A percentile compares a stretch with the other conserved stretches of the same genome.
These are phyloP conservation scores for Exophiala aquamarina DNA, from an alignment of 2,329 filamentous ascomycete genomes.

Conservation along the genomic window DNA sequence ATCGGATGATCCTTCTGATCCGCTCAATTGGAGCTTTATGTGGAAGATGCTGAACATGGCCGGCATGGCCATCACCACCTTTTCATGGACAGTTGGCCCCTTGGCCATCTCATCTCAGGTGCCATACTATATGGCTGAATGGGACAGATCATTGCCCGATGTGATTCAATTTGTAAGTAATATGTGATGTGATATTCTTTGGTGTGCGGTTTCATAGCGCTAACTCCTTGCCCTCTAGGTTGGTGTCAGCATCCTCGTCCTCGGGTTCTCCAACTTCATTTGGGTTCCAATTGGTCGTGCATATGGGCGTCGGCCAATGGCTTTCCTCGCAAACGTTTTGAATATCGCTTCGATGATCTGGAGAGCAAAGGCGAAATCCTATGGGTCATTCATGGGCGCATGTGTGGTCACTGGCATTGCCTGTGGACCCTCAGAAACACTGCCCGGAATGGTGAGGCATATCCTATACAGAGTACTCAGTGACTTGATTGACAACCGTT, in stretches of 20 bases:
- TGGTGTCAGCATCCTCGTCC: slow-evolving; percentile 45
- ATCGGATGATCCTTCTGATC: slow-evolving; percentile 38
- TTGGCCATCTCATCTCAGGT: slow-evolving; percentile 12
- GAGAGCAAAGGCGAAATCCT: slow-evolving; percentile 44
- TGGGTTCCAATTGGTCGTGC: slow-evolving; percentile 44
- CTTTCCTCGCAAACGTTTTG: slow-evolving; percentile 36
- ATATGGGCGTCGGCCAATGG: slow-evolving; percentile 38
- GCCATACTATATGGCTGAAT: slow-evolving; percentile 16
- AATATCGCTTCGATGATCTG: slow-evolving; percentile 44
- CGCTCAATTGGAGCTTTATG: slow-evolving; percentile 38
- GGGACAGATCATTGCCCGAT: slow-evolving; percentile 12
- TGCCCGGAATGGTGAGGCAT: slow-evolving; percentile 25
- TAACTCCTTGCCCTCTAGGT: slow-evolving; percentile 1
- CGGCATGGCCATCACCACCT: slow-evolving; percentile 9
- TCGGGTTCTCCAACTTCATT: slow-evolving; percentile 47
- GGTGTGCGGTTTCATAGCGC: neutral
- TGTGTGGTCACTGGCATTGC: slow-evolving; percentile 44
- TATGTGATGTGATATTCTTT: neutral
- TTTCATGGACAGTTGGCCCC: slow-evolving; percentile 11
- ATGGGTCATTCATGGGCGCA: slow-evolving; percentile 44
- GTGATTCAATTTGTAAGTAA: slow-evolving; percentile 15
- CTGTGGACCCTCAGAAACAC: slow-evolving; percentile 44
- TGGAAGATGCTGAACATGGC: slow-evolving; percentile 36
- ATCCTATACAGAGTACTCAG: neutral
- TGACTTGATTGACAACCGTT: slow-evolving; percentile 29